Conservation (phyloP, 768 basidiomycete species). For the Naganishia randhawae region DNA sequence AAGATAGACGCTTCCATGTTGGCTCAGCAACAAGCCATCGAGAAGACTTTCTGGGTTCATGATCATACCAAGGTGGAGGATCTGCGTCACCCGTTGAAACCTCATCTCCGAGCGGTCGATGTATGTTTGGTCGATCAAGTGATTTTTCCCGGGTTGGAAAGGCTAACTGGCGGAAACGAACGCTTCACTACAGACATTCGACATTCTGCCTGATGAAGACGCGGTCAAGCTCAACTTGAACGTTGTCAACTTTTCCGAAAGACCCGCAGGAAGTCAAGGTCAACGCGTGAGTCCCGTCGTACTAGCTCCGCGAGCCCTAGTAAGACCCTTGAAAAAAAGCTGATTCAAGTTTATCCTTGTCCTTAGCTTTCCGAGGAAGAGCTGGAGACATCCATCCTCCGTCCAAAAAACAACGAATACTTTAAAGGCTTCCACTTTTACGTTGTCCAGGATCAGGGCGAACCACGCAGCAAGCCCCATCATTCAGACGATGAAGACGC, state of each 20-base stretch:
- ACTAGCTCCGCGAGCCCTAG: slow-evolving; percentile 1
- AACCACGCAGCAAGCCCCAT: background rate
- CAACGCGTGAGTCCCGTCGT: slow-evolving; percentile 31
- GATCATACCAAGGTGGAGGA: slow-evolving; percentile 28
- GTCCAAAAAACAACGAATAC: slow-evolving; percentile 37
- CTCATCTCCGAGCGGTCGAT: slow-evolving; percentile 38
- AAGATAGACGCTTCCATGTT: slow-evolving; percentile 42
- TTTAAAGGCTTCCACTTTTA: slow-evolving; percentile 39
- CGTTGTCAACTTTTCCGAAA: slow-evolving; percentile 43
- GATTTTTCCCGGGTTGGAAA: background rate
- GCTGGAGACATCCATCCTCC: slow-evolving; percentile 36
- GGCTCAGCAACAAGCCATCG: slow-evolving; percentile 46
- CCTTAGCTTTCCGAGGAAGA: slow-evolving; percentile 35
- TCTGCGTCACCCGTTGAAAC: slow-evolving; percentile 37
- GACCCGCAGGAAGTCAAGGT: slow-evolving; percentile 39
- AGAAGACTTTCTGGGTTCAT: slow-evolving; percentile 41
- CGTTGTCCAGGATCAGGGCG: slow-evolving; percentile 36
- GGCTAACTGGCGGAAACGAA: too few species aligned
- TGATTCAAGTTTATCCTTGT: background rate
- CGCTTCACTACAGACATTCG: slow-evolving; percentile 33
- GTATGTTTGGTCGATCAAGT: slow-evolving; percentile 25
- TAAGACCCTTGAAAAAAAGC: slow-evolving; percentile 30
- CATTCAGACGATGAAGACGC: background rate
- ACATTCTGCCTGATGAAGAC: slow-evolving; percentile 44
- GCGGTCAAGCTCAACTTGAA: slow-evolving; percentile 37